Conservation (phyloP, 257 asterid genomes). For the Buddleja alternifolia region DNA sequence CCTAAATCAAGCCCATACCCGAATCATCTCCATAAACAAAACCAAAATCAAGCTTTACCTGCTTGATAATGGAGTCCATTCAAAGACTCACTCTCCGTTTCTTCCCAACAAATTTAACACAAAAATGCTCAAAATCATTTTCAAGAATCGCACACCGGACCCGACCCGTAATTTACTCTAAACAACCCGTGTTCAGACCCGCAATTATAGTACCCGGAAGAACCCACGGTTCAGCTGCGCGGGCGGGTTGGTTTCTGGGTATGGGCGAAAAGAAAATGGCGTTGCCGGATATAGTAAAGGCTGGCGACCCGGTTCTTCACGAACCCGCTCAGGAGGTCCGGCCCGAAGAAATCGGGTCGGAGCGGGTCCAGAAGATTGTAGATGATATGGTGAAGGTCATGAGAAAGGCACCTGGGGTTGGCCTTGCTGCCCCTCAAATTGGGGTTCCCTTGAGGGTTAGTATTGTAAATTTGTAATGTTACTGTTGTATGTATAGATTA, state of each 20-base stretch:
- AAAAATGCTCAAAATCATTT: conserved; percentile 37
- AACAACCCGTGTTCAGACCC: conserved; percentile 32
- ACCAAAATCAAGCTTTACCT: background rate
- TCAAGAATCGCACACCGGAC: conserved; percentile 32
- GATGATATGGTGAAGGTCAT: conserved; percentile 84
- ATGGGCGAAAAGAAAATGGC: conserved; percentile 52
- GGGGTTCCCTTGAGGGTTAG: conserved; percentile 85
- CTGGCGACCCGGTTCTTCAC: conserved; percentile 98
- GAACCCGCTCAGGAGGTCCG: conserved; percentile 72
- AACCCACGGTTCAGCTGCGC: conserved; percentile 38
- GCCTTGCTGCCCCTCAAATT: conserved; percentile 98
- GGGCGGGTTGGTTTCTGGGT: conserved; percentile 86
- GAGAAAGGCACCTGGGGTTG: conserved; percentile 94
- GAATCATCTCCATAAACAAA: background rate
- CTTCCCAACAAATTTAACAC: conserved; percentile 37
- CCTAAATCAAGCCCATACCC: conserved; percentile 14
- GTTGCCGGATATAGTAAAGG: conserved; percentile 78
- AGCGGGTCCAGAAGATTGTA: conserved; percentile 76
- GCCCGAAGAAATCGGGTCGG: conserved; percentile 75
- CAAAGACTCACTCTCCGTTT: conserved; percentile 54
- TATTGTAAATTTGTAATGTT: background rate
- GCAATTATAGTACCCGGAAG: conserved; percentile 20
- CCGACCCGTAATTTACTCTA: conserved; percentile 32
- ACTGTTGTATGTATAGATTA: background rate
- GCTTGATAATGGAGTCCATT: conserved; percentile 53